Percentiles rank a stretch among this genome's conserved stretches.
phyloP scores from a whole-genome alignment of 1,139 yeast species.

The Sugiyamaella grinbergsii region DNA sequence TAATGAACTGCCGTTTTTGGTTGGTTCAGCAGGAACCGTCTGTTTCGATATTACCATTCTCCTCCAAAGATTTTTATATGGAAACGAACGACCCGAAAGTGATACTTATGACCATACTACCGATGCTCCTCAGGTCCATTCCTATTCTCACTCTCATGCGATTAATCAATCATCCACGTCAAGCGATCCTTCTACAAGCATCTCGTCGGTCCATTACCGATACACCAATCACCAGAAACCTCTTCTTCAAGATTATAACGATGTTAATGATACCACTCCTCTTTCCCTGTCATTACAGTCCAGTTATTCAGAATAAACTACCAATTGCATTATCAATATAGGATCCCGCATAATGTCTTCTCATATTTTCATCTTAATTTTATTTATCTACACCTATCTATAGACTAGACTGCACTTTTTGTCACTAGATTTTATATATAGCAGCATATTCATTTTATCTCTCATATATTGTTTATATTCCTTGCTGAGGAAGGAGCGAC shows the following conservation, averaged over 20 bases:
- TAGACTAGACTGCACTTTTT: too few relatives aligned
- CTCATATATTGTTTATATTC: too few relatives aligned
- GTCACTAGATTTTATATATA: too few relatives aligned
- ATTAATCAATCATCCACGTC: not conserved
- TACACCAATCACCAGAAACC: slow-evolving; percentile 6
- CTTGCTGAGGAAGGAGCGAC: too few relatives aligned
- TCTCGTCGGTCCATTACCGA: slow-evolving; percentile 12
- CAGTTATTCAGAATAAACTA: slow-evolving; percentile 22
- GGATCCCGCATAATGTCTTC: too few relatives aligned
- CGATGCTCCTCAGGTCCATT: not conserved
- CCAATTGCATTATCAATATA: too few relatives aligned
- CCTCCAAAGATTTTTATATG: slow-evolving; percentile 54
- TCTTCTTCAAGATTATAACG: slow-evolving; percentile 12
- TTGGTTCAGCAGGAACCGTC: slow-evolving; percentile 88
- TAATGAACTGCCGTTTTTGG: slow-evolving; percentile 76
- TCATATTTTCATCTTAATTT: too few relatives aligned
- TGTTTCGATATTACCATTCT: slow-evolving; percentile 75
- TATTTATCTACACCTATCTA: too few relatives aligned
- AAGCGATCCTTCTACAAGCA: slow-evolving; percentile 1
- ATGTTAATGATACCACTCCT: slow-evolving; percentile 26
- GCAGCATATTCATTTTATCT: too few relatives aligned
- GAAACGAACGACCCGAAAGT: slow-evolving; percentile 29
- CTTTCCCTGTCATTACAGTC: slow-evolving; percentile 28
- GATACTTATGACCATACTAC: not conserved
- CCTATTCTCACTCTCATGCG: not conserved